Conservation (phyloP, 2,329 filamentous ascomycete genomes). For the Pleurostoma richardsiae region DNA sequence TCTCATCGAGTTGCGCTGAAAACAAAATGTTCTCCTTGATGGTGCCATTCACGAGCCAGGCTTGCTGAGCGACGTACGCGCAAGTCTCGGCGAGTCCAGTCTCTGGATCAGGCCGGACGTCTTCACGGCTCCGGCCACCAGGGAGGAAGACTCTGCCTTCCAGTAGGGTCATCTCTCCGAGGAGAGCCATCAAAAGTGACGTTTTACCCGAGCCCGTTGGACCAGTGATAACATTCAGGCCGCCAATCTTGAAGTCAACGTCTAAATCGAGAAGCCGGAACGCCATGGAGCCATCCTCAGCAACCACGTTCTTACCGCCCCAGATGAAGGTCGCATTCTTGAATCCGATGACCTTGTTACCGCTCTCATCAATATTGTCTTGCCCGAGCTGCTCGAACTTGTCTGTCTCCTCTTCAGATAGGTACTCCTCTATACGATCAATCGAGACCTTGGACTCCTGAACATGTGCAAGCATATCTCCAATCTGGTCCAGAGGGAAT, state of each 20-base stretch:
- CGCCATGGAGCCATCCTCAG: conserved; percentile 62
- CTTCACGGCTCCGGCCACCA: conserved; percentile 78
- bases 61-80: conserved; percentile 93
- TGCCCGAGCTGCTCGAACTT: conserved; percentile 83
- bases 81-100: conserved; percentile 88
- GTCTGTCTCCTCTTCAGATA: conserved; percentile 90
- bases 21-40: conserved; percentile 97
- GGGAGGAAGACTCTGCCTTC: conserved; percentile 80
- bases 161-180: conserved; percentile 91
- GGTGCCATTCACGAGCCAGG: conserved; percentile 93
- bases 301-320: conserved; percentile 64
- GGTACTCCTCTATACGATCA: conserved; percentile 91
- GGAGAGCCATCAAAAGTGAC: conserved; percentile 87
- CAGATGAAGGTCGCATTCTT: conserved; percentile 82
- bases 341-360: conserved; percentile 76
- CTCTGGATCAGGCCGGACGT: conserved; percentile 73
- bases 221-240: conserved; percentile 88
- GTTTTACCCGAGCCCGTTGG: conserved; percentile 95
- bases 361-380: conserved; percentile 63
- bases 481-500: conserved; percentile 89
- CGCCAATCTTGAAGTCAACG: conserved; percentile 75
- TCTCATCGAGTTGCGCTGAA: conserved; percentile 71
- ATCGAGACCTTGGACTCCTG: conserved; percentile 97
- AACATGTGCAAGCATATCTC: conserved; percentile 98
- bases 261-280: conserved; percentile 82